phyloP scores from a whole-genome alignment of 768 basidiomycete genomes.

The Cantharellus anzutake region DNA sequence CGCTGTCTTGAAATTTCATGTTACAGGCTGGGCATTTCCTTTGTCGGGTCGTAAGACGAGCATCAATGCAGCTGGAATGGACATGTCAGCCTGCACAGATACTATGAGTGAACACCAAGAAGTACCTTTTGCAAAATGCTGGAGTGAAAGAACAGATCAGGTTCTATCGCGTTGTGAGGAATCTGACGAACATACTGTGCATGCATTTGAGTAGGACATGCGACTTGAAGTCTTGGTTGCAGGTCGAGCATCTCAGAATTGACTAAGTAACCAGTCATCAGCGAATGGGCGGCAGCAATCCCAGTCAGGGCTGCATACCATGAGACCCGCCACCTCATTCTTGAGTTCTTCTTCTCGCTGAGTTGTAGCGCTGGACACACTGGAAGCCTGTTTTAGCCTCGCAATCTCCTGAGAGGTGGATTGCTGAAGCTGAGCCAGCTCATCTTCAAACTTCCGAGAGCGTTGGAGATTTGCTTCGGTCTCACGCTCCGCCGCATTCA shows the following conservation, averaged over 20 bases:
- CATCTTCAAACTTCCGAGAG: slow-evolving; percentile 26
- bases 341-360: slow-evolving; percentile 22
- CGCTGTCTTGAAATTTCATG: slow-evolving; percentile 58
- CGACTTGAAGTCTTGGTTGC: slow-evolving; percentile 55
- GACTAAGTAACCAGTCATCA: slow-evolving; percentile 24
- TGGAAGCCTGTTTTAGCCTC: slow-evolving; percentile 25
- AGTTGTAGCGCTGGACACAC: slow-evolving; percentile 10
- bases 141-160: slow-evolving; percentile 1
- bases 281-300: neutral
- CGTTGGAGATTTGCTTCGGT: slow-evolving; percentile 8
- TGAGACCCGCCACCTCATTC: slow-evolving; percentile 29
- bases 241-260: slow-evolving; percentile 78
- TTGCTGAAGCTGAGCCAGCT: slow-evolving; percentile 18
- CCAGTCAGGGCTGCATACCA: slow-evolving; percentile 4
- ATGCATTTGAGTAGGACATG: slow-evolving; percentile 76
- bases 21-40: slow-evolving; percentile 89
- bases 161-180: neutral
- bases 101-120: slow-evolving; percentile 2
- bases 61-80: slow-evolving; percentile 43
- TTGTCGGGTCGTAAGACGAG: slow-evolving; percentile 75
- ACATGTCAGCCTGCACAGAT: slow-evolving; percentile 10
- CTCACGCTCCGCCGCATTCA: neutral
- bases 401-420: slow-evolving; percentile 23
- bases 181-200: slow-evolving; percentile 49
- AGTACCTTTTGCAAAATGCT: slow-evolving; percentile 60